Evolutionary conservation across 331 rosid species (phyloP).

Genomic region (Saraca asoca): DNA sequence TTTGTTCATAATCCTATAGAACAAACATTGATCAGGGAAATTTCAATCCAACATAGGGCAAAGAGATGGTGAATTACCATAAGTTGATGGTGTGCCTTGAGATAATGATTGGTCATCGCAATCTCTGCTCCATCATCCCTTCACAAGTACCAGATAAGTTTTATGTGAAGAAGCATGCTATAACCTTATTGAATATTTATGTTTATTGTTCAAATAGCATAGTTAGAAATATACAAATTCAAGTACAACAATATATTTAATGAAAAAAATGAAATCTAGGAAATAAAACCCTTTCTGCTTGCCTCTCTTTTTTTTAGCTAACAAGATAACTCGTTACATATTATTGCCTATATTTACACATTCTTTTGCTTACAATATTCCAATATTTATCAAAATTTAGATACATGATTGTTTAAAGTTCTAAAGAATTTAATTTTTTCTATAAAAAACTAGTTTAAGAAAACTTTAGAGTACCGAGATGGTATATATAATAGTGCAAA

Average conservation of each 20-base stretch:
- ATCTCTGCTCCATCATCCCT: slow-evolving; percentile 87
- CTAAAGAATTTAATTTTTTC: no score
- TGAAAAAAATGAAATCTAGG: no score
- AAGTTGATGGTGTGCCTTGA: slow-evolving; percentile 70
- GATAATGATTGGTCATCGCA: slow-evolving; percentile 82
- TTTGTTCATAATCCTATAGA: not conserved
- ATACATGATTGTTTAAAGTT: no score
- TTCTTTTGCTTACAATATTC: no score
- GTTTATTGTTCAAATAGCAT: slow-evolving; percentile 3
- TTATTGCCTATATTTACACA: no score
- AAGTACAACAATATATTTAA: not conserved
- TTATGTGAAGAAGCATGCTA: slow-evolving; percentile 18
- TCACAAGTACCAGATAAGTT: slow-evolving; percentile 16
- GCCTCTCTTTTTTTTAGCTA: no score
- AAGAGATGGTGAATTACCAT: slow-evolving; percentile 58
- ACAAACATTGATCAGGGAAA: slow-evolving; percentile 18
- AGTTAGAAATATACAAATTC: slow-evolving; percentile 11
- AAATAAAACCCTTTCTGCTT: no score
- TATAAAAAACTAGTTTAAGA: no score
- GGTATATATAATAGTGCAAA: no score
- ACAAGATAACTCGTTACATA: no score
- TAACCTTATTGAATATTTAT: not conserved
- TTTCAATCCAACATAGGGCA: not conserved
- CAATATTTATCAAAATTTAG: no score
- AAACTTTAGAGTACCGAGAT: no score